Evolutionary conservation across 257 asterid genomes (phyloP).

Genomic region (Solanum arcanum): DNA sequence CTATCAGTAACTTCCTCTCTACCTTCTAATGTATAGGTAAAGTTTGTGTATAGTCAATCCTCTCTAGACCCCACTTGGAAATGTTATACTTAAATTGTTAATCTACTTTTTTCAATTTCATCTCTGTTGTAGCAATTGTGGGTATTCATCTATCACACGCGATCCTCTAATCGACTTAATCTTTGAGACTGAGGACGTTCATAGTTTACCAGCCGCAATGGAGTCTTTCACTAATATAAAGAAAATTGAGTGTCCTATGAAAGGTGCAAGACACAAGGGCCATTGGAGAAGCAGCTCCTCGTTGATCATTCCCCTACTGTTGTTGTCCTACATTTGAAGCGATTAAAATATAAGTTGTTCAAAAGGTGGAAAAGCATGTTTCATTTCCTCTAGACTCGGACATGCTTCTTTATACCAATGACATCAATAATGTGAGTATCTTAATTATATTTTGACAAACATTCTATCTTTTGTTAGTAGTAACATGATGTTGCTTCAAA

Average conservation of each 20-base stretch:
- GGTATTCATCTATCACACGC: neutral
- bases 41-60: neutral
- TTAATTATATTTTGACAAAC: no score
- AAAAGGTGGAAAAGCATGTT: neutral
- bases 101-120: neutral
- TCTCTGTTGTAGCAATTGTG: neutral
- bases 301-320: no score
- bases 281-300: neutral
- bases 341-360: no score
- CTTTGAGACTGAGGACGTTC: neutral
- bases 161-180: neutral
- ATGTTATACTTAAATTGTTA: no score
- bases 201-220: neutral
- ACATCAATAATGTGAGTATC: neutral
- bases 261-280: neutral
- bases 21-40: neutral
- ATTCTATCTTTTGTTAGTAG: no score
- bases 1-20: neutral
- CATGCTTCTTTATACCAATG: neutral
- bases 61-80: neutral
- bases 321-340: neutral
- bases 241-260: neutral
- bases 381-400: neutral
- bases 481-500: no score
- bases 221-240: neutral